Percentiles rank a stretch among this genome's conserved stretches.
These are phyloP conservation scores for Streptanthus diversifolius DNA, from an alignment of 345 rosid genomes.

Conservation along the genomic window DNA sequence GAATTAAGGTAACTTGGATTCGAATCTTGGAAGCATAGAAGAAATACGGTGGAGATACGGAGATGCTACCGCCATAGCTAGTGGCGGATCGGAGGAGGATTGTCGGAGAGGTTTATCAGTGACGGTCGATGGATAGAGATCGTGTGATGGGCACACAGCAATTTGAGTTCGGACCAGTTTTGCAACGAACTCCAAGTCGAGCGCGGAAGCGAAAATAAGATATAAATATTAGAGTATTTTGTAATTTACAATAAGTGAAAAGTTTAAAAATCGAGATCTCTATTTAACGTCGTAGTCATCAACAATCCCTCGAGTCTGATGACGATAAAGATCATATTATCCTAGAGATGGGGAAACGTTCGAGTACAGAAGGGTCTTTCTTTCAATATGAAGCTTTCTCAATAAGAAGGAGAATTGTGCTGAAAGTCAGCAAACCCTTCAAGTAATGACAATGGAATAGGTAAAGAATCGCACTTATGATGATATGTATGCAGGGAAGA, in stretches of 20 bases:
- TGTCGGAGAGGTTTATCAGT: constrained; percentile 12
- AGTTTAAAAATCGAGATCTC: background rate
- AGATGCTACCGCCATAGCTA: constrained; percentile 36
- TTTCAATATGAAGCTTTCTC: too few relatives aligned
- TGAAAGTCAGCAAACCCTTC: too few relatives aligned
- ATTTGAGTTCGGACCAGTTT: background rate
- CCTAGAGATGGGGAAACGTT: too few relatives aligned
- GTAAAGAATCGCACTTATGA: too few relatives aligned
- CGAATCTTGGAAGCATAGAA: background rate
- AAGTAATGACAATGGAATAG: too few relatives aligned
- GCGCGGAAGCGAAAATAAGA: background rate
- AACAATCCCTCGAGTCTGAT: too few relatives aligned
- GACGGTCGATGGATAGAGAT: constrained; percentile 9
- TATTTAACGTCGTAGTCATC: background rate
- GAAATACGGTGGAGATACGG: constrained; percentile 20
- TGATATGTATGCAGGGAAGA: too few relatives aligned
- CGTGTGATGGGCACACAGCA: background rate
- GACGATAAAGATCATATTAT: too few relatives aligned
- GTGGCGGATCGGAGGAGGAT: constrained; percentile 27
- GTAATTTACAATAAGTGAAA: background rate
- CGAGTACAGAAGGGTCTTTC: too few relatives aligned
- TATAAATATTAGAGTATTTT: background rate
- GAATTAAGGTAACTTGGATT: background rate
- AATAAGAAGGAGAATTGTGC: too few relatives aligned
- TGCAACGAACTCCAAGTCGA: background rate